Conservation (phyloP, 129 eudicot species). For the Pittosporum tobira region DNA sequence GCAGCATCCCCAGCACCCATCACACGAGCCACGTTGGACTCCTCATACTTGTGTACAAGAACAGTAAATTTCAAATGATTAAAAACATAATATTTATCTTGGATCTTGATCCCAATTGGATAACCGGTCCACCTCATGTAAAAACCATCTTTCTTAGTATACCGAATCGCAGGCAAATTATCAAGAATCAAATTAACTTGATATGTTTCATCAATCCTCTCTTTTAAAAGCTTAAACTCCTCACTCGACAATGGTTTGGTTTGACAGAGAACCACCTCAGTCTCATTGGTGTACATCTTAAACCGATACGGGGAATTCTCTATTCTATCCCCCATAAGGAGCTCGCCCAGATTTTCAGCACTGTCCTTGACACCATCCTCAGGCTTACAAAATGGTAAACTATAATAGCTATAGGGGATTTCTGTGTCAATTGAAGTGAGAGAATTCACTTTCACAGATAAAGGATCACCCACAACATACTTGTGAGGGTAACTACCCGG, state of each 20-base stretch:
- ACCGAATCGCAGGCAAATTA: slow-evolving; percentile 2
- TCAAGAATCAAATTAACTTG: slow-evolving; percentile 2
- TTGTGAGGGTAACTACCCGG: slow-evolving; percentile 20
- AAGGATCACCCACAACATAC: slow-evolving; percentile 2
- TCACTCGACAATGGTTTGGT: slow-evolving; percentile 1
- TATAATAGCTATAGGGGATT: slow-evolving; percentile 4
- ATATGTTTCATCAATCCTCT: background rate
- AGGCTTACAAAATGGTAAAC: slow-evolving; percentile 3
- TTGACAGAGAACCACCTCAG: background rate
- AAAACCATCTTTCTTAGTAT: background rate
- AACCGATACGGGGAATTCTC: background rate
- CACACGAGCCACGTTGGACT: background rate
- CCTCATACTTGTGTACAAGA: slow-evolving; percentile 26
- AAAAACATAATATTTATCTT: slow-evolving; percentile 7
- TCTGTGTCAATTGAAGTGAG: slow-evolving; percentile 2
- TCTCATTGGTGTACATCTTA: slow-evolving; percentile 2
- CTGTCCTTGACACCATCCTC: background rate
- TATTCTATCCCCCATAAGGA: slow-evolving; percentile 1
- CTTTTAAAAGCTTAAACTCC: background rate
- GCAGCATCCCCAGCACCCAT: slow-evolving; percentile 1
- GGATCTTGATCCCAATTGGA: slow-evolving; percentile 6
- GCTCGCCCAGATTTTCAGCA: slow-evolving; percentile 5
- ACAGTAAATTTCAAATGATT: slow-evolving; percentile 26
- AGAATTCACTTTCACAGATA: slow-evolving; percentile 23
- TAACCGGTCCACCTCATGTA: background rate